Evolutionary conservation across 495 filamentous ascomycete genomes (phyloP).

Genomic region (Penicillium pancosmium): DNA sequence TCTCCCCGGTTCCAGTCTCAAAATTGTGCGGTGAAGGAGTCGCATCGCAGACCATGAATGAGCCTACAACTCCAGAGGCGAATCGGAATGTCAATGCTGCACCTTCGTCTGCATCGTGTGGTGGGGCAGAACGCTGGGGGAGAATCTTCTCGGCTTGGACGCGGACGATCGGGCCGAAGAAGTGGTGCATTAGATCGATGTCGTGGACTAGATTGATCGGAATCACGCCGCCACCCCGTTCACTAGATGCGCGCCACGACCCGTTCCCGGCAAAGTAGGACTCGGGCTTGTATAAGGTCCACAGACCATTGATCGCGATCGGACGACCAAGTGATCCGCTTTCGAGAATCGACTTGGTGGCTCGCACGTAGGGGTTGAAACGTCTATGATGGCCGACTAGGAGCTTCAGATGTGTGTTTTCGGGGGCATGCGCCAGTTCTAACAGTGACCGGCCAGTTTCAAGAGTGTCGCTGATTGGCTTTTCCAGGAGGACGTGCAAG

Average conservation of each 20-base stretch:
- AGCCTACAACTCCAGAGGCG: conserved; percentile 58
- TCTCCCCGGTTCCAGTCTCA: conserved; percentile 61
- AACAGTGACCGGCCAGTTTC: conserved; percentile 40
- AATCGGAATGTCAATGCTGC: conserved; percentile 58
- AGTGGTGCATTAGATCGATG: conserved; percentile 59
- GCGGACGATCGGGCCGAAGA: conserved; percentile 56
- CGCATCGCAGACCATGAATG: conserved; percentile 57
- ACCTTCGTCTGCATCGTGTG: conserved; percentile 58
- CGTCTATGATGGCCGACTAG: conserved; percentile 63
- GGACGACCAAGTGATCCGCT: conserved; percentile 44
- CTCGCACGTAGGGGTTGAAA: conserved; percentile 59
- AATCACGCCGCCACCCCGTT: conserved; percentile 50
- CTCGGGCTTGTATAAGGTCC: conserved; percentile 54
- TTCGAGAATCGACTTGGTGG: conserved; percentile 49
- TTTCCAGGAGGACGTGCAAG: conserved; percentile 60
- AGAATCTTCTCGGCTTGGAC: conserved; percentile 53
- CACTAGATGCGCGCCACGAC: conserved; percentile 47
- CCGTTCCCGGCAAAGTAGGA: conserved; percentile 52
- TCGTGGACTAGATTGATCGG: conserved; percentile 64
- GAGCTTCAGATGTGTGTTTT: conserved; percentile 41
- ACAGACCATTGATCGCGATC: conserved; percentile 59
- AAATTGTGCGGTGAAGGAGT: conserved; percentile 56
- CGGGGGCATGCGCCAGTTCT: conserved; percentile 20
- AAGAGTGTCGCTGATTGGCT: conserved; percentile 55
- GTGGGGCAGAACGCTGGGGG: conserved; percentile 37